Conservation (phyloP, 2,329 filamentous ascomycete species). For the Camillea tinctor region DNA sequence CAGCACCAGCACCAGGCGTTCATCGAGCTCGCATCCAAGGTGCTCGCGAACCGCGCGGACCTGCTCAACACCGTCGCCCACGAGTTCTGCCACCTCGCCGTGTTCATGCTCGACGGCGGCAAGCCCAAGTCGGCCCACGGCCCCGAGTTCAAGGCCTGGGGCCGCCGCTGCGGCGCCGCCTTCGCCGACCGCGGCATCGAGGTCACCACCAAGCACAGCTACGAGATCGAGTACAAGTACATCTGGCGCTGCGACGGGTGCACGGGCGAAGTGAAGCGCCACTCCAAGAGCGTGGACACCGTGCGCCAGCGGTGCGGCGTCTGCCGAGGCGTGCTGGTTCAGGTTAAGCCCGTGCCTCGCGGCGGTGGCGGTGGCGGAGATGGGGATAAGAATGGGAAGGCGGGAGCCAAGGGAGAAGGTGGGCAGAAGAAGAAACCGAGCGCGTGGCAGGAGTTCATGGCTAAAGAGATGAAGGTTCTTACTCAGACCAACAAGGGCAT, state of each 20-base stretch:
- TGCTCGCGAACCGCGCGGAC: slow-evolving; percentile 74
- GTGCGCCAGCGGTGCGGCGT: slow-evolving; percentile 68
- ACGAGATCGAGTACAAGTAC: slow-evolving; percentile 90
- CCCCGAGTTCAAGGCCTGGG: slow-evolving; percentile 78
- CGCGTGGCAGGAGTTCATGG: slow-evolving; percentile 34
- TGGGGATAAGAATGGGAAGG: slow-evolving; percentile 10
- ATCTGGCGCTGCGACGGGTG: slow-evolving; percentile 77
- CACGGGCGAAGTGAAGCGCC: slow-evolving; percentile 71
- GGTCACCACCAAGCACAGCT: slow-evolving; percentile 87
- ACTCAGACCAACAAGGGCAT: slow-evolving; percentile 26
- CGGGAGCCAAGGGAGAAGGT: slow-evolving; percentile 23
- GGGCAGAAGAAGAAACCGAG: slow-evolving; percentile 35
- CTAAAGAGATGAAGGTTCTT: slow-evolving; percentile 27
- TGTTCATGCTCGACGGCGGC: slow-evolving; percentile 80
- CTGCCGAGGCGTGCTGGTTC: slow-evolving; percentile 70
- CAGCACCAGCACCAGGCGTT: slow-evolving; percentile 63
- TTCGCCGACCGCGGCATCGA: slow-evolving; percentile 63
- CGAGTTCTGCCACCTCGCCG: slow-evolving; percentile 92
- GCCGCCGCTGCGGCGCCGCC: slow-evolving; percentile 48
- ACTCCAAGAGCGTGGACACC: slow-evolving; percentile 82
- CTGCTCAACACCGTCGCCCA: slow-evolving; percentile 91
- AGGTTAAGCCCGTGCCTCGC: slow-evolving; percentile 76
- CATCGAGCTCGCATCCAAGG: slow-evolving; percentile 86
- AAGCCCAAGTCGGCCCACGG: slow-evolving; percentile 79
- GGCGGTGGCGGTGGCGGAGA: slow-evolving; percentile 24